Evolutionary conservation across 208 protist species (phyloP).

Genomic region (Leishmania arabica): DNA sequence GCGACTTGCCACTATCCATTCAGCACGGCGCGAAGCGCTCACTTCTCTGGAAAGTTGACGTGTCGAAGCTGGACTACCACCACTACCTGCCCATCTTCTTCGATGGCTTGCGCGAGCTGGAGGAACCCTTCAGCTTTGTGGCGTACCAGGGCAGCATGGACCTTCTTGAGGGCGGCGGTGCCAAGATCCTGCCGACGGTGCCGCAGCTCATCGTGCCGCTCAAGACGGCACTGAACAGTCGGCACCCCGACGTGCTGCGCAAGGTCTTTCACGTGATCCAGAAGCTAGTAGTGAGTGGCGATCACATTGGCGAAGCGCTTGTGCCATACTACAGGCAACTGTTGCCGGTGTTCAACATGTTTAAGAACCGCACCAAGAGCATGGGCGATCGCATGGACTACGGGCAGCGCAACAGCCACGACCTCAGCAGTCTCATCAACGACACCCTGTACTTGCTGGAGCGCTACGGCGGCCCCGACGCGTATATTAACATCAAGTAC

Average conservation of each 20-base stretch:
- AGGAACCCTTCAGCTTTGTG: constrained; percentile 97
- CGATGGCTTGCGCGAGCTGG: constrained; percentile 97
- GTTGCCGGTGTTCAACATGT: constrained; percentile 98
- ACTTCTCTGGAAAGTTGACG: constrained; percentile 97
- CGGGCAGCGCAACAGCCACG: constrained; percentile 91
- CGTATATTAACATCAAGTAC: constrained; percentile 97
- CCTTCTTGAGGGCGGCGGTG: constrained; percentile 93
- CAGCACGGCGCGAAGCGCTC: constrained; percentile 93
- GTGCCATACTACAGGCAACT: constrained; percentile 99
- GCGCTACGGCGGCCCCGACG: constrained; percentile 91
- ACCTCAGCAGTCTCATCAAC: constrained; percentile 96
- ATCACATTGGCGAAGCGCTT: constrained; percentile 96
- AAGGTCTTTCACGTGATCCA: constrained; percentile 97
- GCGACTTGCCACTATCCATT: constrained; percentile 97
- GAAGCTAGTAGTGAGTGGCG: constrained; percentile 94
- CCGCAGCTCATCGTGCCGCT: constrained; percentile 99
- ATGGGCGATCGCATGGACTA: constrained; percentile 97
- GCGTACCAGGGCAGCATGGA: constrained; percentile 95
- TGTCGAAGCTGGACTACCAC: constrained; percentile 98
- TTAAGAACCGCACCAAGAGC: constrained; percentile 94
- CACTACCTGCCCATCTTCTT: constrained; percentile 99
- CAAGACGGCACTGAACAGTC: constrained; percentile 98
- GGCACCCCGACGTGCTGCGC: constrained; percentile 96
- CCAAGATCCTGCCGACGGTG: constrained; percentile 97
- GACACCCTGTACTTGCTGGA: constrained; percentile 97